These are phyloP conservation scores for Penicillium chermesinum DNA, from an alignment of 495 filamentous ascomycete species.

Conservation along the genomic window DNA sequence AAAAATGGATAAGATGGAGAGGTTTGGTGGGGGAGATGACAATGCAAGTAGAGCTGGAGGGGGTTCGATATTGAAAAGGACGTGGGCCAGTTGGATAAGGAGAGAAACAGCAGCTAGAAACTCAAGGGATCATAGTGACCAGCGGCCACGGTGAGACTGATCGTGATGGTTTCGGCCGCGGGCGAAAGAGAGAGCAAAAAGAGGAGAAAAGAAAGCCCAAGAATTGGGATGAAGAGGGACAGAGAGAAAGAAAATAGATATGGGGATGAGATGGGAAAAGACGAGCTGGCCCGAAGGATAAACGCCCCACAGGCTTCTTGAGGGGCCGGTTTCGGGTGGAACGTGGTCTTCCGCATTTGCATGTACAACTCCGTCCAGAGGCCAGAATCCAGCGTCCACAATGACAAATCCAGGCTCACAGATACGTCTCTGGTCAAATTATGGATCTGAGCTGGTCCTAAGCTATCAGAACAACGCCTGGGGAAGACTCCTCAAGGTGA, in stretches of 20 bases:
- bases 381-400: no score
- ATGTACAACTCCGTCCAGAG: no score
- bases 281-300: conserved; percentile 7
- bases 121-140: conserved; percentile 8
- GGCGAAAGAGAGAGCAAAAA: not conserved
- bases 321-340: conserved; percentile 9
- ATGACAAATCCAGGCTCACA: no score
- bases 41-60: no score
- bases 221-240: conserved; percentile 5
- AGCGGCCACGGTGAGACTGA: not conserved
- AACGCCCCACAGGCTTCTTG: conserved; percentile 1
- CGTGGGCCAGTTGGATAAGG: conserved; percentile 1
- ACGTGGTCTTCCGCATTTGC: not conserved
- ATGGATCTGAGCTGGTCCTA: no score
- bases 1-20: not conserved
- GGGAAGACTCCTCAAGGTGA: no score
- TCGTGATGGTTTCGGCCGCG: not conserved
- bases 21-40: conserved; percentile 2
- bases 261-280: not conserved
- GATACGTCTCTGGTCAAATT: no score
- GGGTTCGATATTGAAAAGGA: conserved; percentile 1
- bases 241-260: not conserved
- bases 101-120: conserved; percentile 1
- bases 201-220: not conserved
- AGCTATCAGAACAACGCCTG: no score